phyloP scores from a whole-genome alignment of 2,329 filamentous ascomycete genomes.

The Alternaria hordeiaustralica region DNA sequence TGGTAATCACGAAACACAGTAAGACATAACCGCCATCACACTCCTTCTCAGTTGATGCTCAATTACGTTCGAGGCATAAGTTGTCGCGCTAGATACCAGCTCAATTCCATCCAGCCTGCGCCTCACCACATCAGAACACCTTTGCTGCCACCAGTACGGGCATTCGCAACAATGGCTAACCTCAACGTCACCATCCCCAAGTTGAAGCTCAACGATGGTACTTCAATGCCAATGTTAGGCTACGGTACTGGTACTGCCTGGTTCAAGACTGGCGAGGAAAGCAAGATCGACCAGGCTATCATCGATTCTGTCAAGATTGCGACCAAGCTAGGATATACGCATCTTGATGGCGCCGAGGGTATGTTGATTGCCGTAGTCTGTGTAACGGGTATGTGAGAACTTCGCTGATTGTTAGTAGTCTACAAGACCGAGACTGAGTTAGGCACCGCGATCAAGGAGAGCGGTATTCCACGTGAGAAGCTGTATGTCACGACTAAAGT shows the following conservation, averaged over 20 bases:
- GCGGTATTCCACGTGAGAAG: constrained; percentile 54
- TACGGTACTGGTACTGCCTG: constrained; percentile 77
- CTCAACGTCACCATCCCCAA: constrained; percentile 59
- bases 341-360: constrained; percentile 79
- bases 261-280: constrained; percentile 60
- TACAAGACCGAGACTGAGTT: constrained; percentile 61
- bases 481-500: constrained; percentile 64
- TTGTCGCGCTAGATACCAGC: background rate
- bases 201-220: constrained; percentile 76
- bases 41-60: background rate
- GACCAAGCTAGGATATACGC: constrained; percentile 72
- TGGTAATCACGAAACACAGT: background rate
- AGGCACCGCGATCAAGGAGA: constrained; percentile 55
- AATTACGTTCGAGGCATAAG: background rate
- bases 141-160: background rate
- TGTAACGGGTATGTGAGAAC: background rate
- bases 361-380: constrained; percentile 10
- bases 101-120: background rate
- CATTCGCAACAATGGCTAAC: constrained; percentile 47
- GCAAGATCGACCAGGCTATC: constrained; percentile 62
- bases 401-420: constrained; percentile 34
- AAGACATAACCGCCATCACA: background rate
- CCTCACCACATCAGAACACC: background rate
- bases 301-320: constrained; percentile 66
- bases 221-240: constrained; percentile 72